phyloP scores from a whole-genome alignment of 805 yeast genomes.

The Komagataella pseudopastoris region DNA sequence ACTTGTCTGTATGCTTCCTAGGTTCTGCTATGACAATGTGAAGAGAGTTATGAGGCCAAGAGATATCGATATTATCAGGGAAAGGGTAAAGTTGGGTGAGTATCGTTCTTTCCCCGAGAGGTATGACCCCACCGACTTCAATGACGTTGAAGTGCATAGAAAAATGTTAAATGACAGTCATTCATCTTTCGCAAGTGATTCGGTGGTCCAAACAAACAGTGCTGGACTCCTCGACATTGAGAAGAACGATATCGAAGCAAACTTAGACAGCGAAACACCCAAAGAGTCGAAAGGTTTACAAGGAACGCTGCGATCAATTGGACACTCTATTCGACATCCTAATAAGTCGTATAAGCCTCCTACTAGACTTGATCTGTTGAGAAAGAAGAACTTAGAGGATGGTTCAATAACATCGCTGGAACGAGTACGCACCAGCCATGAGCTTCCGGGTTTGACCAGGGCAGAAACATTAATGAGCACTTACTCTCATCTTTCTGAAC shows the following conservation, averaged over 20 bases:
- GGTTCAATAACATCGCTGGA: slow-evolving; percentile 19
- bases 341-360: not conserved
- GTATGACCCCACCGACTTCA: slow-evolving; percentile 38
- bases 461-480: slow-evolving; percentile 20
- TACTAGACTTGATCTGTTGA: slow-evolving; percentile 2
- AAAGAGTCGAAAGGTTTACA: not conserved
- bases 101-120: slow-evolving; percentile 34
- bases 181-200: not conserved
- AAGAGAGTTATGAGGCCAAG: slow-evolving; percentile 41
- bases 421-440: slow-evolving; percentile 29
- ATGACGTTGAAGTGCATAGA: slow-evolving; percentile 11
- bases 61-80: slow-evolving; percentile 64
- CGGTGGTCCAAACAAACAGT: not conserved
- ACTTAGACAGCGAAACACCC: not conserved
- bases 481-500: not conserved
- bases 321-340: slow-evolving; percentile 2
- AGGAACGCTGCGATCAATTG: slow-evolving; percentile 4
- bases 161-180: slow-evolving; percentile 1
- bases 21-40: slow-evolving; percentile 36
- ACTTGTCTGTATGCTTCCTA: slow-evolving; percentile 43
- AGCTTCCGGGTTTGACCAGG: slow-evolving; percentile 33
- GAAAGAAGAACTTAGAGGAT: slow-evolving; percentile 4
- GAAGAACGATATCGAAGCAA: not conserved
- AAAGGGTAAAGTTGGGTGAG: slow-evolving; percentile 37
- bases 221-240: not conserved